phyloP scores from a whole-genome alignment of 164 flowering plant genomes.

The Kingdonia uniflora region DNA sequence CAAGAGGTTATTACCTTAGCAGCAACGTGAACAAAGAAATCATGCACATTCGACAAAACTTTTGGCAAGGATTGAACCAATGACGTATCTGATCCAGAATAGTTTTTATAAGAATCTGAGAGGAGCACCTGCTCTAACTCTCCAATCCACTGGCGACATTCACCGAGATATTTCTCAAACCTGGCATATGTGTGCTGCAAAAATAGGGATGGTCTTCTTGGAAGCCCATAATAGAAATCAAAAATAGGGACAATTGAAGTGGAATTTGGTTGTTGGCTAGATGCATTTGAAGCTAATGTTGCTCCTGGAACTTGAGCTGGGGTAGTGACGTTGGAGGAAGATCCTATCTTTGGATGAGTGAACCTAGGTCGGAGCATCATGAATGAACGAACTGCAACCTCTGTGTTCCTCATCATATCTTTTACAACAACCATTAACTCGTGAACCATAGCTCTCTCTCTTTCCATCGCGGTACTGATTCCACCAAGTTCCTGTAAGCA shows the following conservation, averaged over 20 bases:
- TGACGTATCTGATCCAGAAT: conserved; percentile 32
- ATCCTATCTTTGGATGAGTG: conserved; percentile 36
- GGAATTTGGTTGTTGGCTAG: conserved; percentile 30
- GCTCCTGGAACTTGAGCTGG: conserved; percentile 52
- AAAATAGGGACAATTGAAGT: conserved; percentile 51
- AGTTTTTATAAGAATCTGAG: conserved; percentile 38
- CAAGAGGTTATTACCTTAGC: conserved; percentile 54
- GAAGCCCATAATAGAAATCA: conserved; percentile 86
- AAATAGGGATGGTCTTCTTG: conserved; percentile 85
- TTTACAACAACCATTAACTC: conserved; percentile 68
- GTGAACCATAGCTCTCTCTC: conserved; percentile 61
- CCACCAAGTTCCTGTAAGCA: conserved; percentile 84
- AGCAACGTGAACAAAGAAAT: conserved; percentile 93
- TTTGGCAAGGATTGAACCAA: conserved; percentile 81
- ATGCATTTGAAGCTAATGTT: conserved; percentile 26
- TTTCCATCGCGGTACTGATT: conserved; percentile 62
- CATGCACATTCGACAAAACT: conserved; percentile 91
- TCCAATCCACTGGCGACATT: conserved; percentile 90
- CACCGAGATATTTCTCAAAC: conserved; percentile 74
- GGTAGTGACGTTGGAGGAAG: conserved; percentile 30
- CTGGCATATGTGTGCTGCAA: conserved; percentile 63
- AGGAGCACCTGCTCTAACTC: conserved; percentile 87
- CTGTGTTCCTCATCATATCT: conserved; percentile 75
- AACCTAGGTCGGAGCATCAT: conserved; percentile 86
- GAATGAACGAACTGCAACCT: conserved; percentile 85